Evolutionary conservation across 2,329 filamentous ascomycete genomes (phyloP).

Genomic region (Hymenoscyphus occultus): DNA sequence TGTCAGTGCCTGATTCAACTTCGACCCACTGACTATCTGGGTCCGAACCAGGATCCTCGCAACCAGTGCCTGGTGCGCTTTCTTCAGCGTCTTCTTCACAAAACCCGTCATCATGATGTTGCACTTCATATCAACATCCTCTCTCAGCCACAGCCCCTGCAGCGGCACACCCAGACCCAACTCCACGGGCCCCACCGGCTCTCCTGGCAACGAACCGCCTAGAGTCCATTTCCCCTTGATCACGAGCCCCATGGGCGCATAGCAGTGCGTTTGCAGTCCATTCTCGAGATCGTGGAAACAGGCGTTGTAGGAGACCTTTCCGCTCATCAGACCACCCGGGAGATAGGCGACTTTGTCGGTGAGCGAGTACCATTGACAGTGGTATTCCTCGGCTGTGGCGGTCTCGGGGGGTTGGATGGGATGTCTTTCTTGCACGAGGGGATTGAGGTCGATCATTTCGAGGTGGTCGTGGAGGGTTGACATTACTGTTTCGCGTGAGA

Average conservation of each 20-base stretch:
- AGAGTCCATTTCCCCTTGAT: slow-evolving; percentile 77
- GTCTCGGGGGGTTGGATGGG: slow-evolving; percentile 64
- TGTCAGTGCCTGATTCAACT: slow-evolving; percentile 20
- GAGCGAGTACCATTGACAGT: slow-evolving; percentile 73
- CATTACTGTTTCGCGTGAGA: slow-evolving; percentile 68
- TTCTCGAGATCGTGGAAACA: slow-evolving; percentile 73
- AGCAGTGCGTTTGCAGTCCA: slow-evolving; percentile 79
- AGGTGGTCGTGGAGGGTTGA: slow-evolving; percentile 73
- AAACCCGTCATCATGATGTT: slow-evolving; percentile 73
- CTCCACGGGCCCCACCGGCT: slow-evolving; percentile 63
- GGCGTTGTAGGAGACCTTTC: slow-evolving; percentile 73
- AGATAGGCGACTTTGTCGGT: slow-evolving; percentile 76
- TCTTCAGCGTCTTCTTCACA: slow-evolving; percentile 79
- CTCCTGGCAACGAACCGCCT: slow-evolving; percentile 67
- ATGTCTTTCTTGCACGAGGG: slow-evolving; percentile 71
- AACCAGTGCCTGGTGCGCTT: slow-evolving; percentile 69
- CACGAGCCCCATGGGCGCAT: slow-evolving; percentile 77
- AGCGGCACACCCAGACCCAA: slow-evolving; percentile 63
- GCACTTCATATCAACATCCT: slow-evolving; percentile 81
- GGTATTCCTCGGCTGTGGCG: slow-evolving; percentile 67
- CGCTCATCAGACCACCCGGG: slow-evolving; percentile 59
- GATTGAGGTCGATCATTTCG: slow-evolving; percentile 86
- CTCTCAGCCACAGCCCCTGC: slow-evolving; percentile 74
- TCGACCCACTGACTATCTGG: slow-evolving; percentile 33
- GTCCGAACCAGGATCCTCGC: slow-evolving; percentile 57